These are phyloP conservation scores for Hygrocybe coccinea DNA, from an alignment of 768 basidiomycete species.

Conservation along the genomic window DNA sequence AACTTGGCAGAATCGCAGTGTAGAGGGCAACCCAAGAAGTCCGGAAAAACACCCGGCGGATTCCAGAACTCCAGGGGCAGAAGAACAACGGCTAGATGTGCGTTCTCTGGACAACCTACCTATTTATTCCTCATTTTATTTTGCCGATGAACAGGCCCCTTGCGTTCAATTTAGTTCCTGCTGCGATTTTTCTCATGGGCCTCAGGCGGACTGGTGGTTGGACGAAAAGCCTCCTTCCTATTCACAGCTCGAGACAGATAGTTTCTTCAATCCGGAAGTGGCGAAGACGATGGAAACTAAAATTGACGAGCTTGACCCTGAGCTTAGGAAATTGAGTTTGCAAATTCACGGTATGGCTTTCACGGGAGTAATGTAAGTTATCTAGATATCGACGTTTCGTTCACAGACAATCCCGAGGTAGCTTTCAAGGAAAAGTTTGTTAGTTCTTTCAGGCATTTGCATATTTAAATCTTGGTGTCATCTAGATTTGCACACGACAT, in stretches of 20 bases:
- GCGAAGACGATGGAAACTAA: conserved; percentile 54
- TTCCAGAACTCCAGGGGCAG: too few species aligned
- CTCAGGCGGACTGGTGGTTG: conserved; percentile 25
- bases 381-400: not conserved
- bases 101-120: too few species aligned
- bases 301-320: conserved; percentile 34
- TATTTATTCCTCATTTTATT: not conserved
- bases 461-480: conserved; percentile 19
- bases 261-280: conserved; percentile 51
- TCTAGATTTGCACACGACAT: conserved; percentile 57
- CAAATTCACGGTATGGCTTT: conserved; percentile 59
- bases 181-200: conserved; percentile 40
- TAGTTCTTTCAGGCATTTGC: conserved; percentile 11
- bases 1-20: too few species aligned
- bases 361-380: not conserved
- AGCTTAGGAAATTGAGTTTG: conserved; percentile 57
- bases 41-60: too few species aligned
- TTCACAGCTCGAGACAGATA: not conserved
- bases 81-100: not conserved
- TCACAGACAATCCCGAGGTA: conserved; percentile 63
- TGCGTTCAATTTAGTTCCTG: conserved; percentile 32
- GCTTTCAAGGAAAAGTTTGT: conserved; percentile 51
- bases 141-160: not conserved
- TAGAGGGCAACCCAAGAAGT: too few species aligned
- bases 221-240: conserved; percentile 35